These are phyloP conservation scores for Chaetomium cochliodes DNA, from an alignment of 495 filamentous ascomycete species.

Conservation along the genomic window DNA sequence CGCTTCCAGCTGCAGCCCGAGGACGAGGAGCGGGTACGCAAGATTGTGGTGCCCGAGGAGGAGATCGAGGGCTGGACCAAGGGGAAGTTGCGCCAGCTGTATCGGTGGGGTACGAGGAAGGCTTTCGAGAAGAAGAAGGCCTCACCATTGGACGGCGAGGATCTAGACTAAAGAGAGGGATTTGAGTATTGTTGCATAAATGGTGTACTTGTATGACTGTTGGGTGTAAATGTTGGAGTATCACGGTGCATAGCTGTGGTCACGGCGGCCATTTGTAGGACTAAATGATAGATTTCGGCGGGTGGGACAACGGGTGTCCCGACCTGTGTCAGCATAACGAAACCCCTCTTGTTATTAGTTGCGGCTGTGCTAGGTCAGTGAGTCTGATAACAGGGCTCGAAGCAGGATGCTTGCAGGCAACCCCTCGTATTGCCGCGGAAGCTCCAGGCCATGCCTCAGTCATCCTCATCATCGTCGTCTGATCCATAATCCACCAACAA, in stretches of 20 bases:
- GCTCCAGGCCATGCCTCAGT: slow-evolving; percentile 18
- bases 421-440: not conserved
- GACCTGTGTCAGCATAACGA: slow-evolving; percentile 15
- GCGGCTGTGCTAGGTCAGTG: too few relatives aligned
- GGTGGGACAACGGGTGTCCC: not conserved
- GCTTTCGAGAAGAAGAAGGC: slow-evolving; percentile 29
- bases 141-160: slow-evolving; percentile 29
- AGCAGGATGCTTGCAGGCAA: too few relatives aligned
- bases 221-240: slow-evolving; percentile 19
- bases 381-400: too few relatives aligned
- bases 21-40: slow-evolving; percentile 63
- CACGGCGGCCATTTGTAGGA: slow-evolving; percentile 7
- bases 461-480: slow-evolving; percentile 31
- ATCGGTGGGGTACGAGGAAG: slow-evolving; percentile 43
- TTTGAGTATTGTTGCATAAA: not conserved
- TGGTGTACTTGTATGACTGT: slow-evolving; percentile 15
- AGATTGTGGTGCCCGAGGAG: slow-evolving; percentile 61
- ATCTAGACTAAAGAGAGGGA: slow-evolving; percentile 23
- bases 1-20: slow-evolving; percentile 64
- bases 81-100: slow-evolving; percentile 46
- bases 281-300: slow-evolving; percentile 8
- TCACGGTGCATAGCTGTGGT: slow-evolving; percentile 10
- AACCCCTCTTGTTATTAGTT: slow-evolving; percentile 8
- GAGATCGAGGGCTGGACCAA: slow-evolving; percentile 65
- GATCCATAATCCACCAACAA: slow-evolving; percentile 37